Percentiles rank a stretch among this genome's conserved stretches.
phyloP scores from a whole-genome alignment of 2,329 filamentous ascomycete species.

The Neopestalotiopsis sp. region DNA sequence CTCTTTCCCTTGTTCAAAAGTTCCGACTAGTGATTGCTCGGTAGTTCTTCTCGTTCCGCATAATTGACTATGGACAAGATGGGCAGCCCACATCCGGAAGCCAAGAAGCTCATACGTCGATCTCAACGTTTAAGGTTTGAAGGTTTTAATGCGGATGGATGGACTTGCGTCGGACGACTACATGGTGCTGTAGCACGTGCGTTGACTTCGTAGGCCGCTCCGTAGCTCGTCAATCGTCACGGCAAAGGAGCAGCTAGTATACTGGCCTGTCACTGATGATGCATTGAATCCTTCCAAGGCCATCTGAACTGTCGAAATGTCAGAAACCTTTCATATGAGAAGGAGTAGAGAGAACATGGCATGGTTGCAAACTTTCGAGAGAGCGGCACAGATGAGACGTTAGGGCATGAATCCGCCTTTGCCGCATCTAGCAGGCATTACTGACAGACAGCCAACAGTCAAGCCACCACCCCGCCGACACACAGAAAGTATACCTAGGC shows the following conservation, averaged over 20 bases:
- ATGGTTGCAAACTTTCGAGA: background rate
- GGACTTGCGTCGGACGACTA: background rate
- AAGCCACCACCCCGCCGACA: background rate
- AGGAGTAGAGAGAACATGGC: background rate
- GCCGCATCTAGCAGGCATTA: background rate
- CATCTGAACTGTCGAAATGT: background rate
- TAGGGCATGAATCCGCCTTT: background rate
- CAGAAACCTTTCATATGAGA: background rate
- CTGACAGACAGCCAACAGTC: background rate
- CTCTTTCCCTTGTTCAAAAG: background rate
- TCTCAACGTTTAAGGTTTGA: constrained; percentile 12
- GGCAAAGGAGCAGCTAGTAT: background rate
- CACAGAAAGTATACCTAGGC: background rate
- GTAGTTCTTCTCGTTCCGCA: background rate
- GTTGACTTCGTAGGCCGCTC: background rate
- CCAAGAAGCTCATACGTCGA: constrained; percentile 1
- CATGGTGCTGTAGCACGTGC: background rate
- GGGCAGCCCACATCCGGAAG: constrained; percentile 2
- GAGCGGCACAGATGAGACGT: background rate
- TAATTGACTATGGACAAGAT: background rate
- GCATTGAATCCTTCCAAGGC: background rate
- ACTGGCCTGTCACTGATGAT: background rate
- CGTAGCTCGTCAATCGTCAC: background rate
- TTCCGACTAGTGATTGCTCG: background rate
- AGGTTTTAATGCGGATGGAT: constrained; percentile 6